Evolutionary conservation across 1,139 yeast species (phyloP).

Genomic region (Pichiaceae sp.): DNA sequence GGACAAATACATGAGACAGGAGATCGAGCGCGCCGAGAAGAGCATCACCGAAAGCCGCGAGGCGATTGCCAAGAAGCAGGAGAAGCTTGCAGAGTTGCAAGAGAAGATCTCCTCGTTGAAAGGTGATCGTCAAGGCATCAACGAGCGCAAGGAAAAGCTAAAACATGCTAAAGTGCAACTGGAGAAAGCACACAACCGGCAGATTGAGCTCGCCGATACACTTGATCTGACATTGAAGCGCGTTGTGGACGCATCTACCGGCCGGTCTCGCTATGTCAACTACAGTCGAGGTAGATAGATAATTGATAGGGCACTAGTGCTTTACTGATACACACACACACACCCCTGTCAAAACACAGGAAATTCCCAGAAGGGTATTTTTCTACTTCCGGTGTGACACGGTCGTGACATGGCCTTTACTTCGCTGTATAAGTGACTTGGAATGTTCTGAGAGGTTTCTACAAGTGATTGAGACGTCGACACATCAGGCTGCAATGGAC

Average conservation of each 20-base stretch:
- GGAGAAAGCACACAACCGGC: constrained; percentile 5
- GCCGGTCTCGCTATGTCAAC: constrained; percentile 17
- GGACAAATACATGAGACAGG: constrained; percentile 56
- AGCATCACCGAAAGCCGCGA: constrained; percentile 46
- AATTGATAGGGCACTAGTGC: background rate
- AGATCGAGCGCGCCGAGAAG: constrained; percentile 50
- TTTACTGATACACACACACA: background rate
- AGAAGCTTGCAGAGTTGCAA: constrained; percentile 21
- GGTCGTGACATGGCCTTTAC: too few species aligned
- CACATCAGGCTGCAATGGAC: too few species aligned
- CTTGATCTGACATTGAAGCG: constrained; percentile 11
- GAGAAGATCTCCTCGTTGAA: constrained; percentile 6
- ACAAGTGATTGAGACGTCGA: too few species aligned
- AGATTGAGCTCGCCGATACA: constrained; percentile 7
- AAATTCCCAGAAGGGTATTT: too few species aligned
- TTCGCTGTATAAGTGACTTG: too few species aligned
- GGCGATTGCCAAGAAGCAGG: constrained; percentile 30
- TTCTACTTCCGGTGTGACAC: too few species aligned
- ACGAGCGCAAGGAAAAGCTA: constrained; percentile 3
- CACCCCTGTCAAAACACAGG: too few species aligned
- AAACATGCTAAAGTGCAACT: constrained; percentile 4
- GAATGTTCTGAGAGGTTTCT: too few species aligned
- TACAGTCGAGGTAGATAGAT: constrained; percentile 6
- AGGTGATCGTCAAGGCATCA: constrained; percentile 2
- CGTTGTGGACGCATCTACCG: constrained; percentile 12